Evolutionary conservation across 163 green algal genomes (phyloP).

Genomic region (Volvox carteri): DNA sequence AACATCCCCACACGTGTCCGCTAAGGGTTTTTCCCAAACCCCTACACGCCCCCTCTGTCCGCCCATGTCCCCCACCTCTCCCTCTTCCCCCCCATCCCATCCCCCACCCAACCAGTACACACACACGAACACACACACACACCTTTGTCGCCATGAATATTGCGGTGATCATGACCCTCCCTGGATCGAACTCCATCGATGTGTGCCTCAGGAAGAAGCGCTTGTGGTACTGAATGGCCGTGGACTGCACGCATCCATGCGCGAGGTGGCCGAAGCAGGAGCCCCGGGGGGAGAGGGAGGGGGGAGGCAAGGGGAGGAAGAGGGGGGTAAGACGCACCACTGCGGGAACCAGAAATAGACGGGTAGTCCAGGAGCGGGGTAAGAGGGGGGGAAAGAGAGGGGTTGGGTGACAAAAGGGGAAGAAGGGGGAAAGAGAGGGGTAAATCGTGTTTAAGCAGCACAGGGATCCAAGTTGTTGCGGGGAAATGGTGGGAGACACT

Average conservation of each 20-base stretch:
- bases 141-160: conserved; percentile 92
- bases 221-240: conserved; percentile 83
- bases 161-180: conserved; percentile 82
- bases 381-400: not conserved
- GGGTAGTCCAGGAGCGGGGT: not conserved
- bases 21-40: not conserved
- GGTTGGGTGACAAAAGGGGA: too few species aligned
- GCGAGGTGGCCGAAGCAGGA: too few species aligned
- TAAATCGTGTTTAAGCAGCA: too few species aligned
- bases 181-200: conserved; percentile 83
- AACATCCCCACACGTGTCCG: too few species aligned
- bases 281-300: conserved; percentile 59
- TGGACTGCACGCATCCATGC: too few species aligned
- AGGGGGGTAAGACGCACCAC: not conserved
- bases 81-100: not conserved
- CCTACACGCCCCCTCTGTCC: not conserved
- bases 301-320: not conserved
- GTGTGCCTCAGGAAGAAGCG: conserved; percentile 80
- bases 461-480: too few species aligned
- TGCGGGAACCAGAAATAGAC: too few species aligned
- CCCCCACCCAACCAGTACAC: too few species aligned
- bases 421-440: too few species aligned
- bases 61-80: not conserved
- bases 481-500: too few species aligned
- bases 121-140: not conserved